Percentiles rank a stretch among this genome's conserved stretches.
These are phyloP conservation scores for Aureobasidium sp. DNA, from an alignment of 2,329 filamentous ascomycete species.

Conservation along the genomic window DNA sequence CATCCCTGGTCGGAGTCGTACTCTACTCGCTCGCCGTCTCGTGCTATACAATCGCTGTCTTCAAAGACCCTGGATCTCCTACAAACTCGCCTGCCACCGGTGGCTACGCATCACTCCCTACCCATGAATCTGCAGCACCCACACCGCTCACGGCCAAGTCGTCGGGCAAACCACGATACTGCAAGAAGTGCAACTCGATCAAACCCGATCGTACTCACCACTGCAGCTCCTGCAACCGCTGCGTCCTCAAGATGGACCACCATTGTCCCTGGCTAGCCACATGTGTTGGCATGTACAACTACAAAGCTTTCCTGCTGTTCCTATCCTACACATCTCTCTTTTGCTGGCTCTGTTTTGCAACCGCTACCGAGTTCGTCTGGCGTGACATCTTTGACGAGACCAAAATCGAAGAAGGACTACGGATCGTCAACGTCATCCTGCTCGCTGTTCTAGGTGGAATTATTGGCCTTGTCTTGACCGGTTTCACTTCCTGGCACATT, in stretches of 20 bases:
- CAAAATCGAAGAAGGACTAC: conserved; percentile 66
- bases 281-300: conserved; percentile 88
- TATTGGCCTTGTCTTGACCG: conserved; percentile 79
- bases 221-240: conserved; percentile 88
- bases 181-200: conserved; percentile 92
- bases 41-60: conserved; percentile 88
- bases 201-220: conserved; percentile 97
- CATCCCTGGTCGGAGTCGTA: conserved; percentile 50
- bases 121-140: conserved; percentile 13
- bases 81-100: conserved; percentile 24
- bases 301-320: conserved; percentile 92
- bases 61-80: conserved; percentile 76
- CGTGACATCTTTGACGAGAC: conserved; percentile 66
- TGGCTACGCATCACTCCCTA: conserved; percentile 19
- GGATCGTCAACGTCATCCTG: conserved; percentile 82
- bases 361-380: conserved; percentile 77
- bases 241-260: conserved; percentile 98
- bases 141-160: conserved; percentile 88
- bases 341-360: conserved; percentile 72
- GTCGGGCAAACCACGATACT: conserved; percentile 79
- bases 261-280: conserved; percentile 95
- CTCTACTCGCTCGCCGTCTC: conserved; percentile 77
- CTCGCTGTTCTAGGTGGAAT: conserved; percentile 82
- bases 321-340: conserved; percentile 83
- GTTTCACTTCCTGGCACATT: conserved; percentile 90